Evolutionary conservation across 2,329 filamentous ascomycete species (phyloP), one percentile per base, ranked within the genome.

Genomic region (Pseudogymnoascus sp.): DNA sequence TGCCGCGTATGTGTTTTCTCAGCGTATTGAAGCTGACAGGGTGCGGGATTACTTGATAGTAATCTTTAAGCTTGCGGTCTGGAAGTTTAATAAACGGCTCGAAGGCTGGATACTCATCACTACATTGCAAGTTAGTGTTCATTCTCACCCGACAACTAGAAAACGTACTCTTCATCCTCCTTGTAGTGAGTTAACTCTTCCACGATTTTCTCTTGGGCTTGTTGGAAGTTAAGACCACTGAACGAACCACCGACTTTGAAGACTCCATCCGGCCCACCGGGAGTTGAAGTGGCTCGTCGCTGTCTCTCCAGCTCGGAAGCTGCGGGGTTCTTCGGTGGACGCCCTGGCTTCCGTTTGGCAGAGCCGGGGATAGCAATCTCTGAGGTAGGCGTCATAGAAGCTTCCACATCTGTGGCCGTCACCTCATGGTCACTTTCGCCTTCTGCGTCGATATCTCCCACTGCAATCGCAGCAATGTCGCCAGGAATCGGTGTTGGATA

Each of bases 131-230:
- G 15, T 23, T 36, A 28, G 61, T 66, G 64, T 63, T 7, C 8
- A 31, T 53, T 53, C 47, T 53, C 26, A 53, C 17, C 28, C 9
- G 3, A 28, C 28, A 53, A 11, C 15, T 31, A 53, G 15, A 31
- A 53, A 31, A 74, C 82, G 69, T 78, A 89, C 86, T 83, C 80
- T 65, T 86, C 84, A 65, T 91, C 87, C 59, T 84, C 81, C 67
- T 82, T 85, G 57, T 89, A 83, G 6, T 77, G 74, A 11, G 93
- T 81, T 66, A 93, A 75, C 69, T 93, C 90, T 63, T 88, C 84
- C 3, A 96, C 79, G 64, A 96, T 85, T 78, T 91, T 91, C 69
- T 96, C 90, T 72, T 96, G 91, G 0, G 91, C 92, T 71, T 92
- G 83, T 72, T 96, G 90, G 72, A 96, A 93, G 9, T 74, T 87